Base-by-base conservation (phyloP, 164 flowering plant genomes). In the Stephania yunnanensis region DNA sequence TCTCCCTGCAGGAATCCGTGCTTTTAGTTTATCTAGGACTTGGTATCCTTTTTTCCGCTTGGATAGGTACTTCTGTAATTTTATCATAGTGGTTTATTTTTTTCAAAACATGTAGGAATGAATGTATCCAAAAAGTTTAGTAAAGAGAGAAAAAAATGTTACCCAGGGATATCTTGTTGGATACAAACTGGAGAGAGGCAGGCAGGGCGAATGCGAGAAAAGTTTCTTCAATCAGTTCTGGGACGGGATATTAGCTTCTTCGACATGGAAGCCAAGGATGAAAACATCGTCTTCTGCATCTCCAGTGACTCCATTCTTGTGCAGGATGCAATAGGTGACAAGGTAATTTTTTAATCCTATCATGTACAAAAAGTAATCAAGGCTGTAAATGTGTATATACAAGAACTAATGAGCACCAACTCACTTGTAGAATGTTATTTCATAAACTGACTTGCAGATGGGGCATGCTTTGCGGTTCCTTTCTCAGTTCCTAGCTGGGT, bases 261-360 rank as follows among this genome's bases (percentile, higher is more conserved):
- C 71, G 92, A 91, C 78, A 88, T 81, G 13, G 89, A 89, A 78
- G 97, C 90, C 36, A 82, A 82, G 70, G 87, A 86, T 71, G 73
- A 74, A 46, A 88, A 90, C 70, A 70, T 90, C 63, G 48, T 87
- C 66, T 89, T 80, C 67, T 86, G 81, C 78, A 90, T 91, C 70
- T 88, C 92, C 42, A 90, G 89, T 74, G 97, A 90, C 81, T 89
- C 89, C 29, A 82, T 91, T 46, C 83, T 90, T 12, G 91, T 91
- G 61, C 93, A 91, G 78, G 97, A 90, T 83, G 93, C 93, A 66
- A 89, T 91, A 68, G 89, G 93, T 63, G 93, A 91, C 74, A 91
- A 91, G 93, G 96, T 91, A 83, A 2, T 61, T 20, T 29, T 11
- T 10, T 11, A 50, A 50, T 50, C 15, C 11, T 50, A 50, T 11